Evolutionary conservation across 2,329 filamentous ascomycete species (phyloP), one percentile per base, ranked within the genome.

Genomic region (Fusarium drepaniforme): DNA sequence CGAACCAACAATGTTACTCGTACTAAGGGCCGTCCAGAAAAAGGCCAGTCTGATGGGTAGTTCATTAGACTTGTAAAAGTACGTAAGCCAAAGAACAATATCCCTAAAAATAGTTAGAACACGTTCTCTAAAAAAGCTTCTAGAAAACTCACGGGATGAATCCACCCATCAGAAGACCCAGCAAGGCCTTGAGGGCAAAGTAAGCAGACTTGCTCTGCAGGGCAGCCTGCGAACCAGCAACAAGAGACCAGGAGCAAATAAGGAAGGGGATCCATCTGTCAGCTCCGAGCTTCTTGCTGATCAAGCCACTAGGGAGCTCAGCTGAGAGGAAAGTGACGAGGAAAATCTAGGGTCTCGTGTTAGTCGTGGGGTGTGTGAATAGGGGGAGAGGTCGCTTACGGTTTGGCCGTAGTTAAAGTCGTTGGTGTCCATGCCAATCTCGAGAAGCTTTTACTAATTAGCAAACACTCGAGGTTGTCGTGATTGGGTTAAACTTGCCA

Each of bases 11-110:
- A 92, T 89, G 46, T 88, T 85, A 0, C 88, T 88, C 0, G 85
- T 85, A 67, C 88, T 88, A 15, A 93, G 90, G 0, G 92, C 88
- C 0, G 90, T 90, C 93, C 93, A 95, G 83, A 95, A 95, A 90
- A 75, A 90, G 13, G 79, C 90, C 21, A 95, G 83, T 1, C 93
- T 88, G 13, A 89, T 87, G 0, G 93, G 92, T 0, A 96, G 85
- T 80, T 95, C 93, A 63, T 87, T 87, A 1, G 90, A 90, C 56
- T 90, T 95, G 83, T 95, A 96, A 82, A 93, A 96, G 81, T 95
- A 95, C 5, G 90, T 92, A 7, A 94, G 85, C 81, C 92, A 95
- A 0, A 93, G 84, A 16, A 93, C 88, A 25, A 90, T 90, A 69
- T 83, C 78, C 23, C 80, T 81, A 1, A 2, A 2, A 5, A 4